Base-by-base conservation (phyloP, 139 green algal species). In the Chlorella vulgaris region DNA sequence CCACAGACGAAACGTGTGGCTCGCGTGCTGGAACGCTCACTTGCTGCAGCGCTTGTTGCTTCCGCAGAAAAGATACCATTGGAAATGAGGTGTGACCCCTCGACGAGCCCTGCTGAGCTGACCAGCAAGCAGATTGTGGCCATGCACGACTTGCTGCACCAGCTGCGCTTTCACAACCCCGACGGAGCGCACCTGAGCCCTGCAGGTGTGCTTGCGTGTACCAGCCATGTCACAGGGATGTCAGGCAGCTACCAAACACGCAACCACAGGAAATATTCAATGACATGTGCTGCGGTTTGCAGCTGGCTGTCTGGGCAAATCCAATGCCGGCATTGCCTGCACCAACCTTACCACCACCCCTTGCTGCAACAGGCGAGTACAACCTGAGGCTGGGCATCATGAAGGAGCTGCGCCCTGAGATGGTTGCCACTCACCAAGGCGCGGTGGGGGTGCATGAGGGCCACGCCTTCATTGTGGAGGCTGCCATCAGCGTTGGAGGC, bases 281-380 rank as follows among this genome's bases (percentile, higher is more conserved):
- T n/a, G n/a, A n/a, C n/a, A n/a, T n/a, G n/a, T n/a, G n/a, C n/a
- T n/a, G n/a, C n/a, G n/a, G n/a, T n/a, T n/a, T n/a, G n/a, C n/a
- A n/a, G n/a, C n/a, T n/a, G n/a, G n/a, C n/a, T n/a, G n/a, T n/a
- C n/a, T n/a, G n/a, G n/a, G n/a, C n/a, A n/a, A n/a, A n/a, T n/a
- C n/a, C n/a, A n/a, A n/a, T n/a, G n/a, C n/a, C n/a, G n/a, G n/a
- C n/a, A n/a, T n/a, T n/a, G n/a, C n/a, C n/a, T n/a, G n/a, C n/a
- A n/a, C n/a, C n/a, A n/a, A n/a, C n/a, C n/a, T n/a, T n/a, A n/a
- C n/a, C n/a, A n/a, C n/a, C n/a, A n/a, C n/a, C n/a, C n/a, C n/a
- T n/a, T n/a, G n/a, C n/a, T n/a, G n/a, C n/a, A n/a, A n/a, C 89
- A 84, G 95, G 96, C 13, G 96, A 99, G 88, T 99, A 99, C 93